Base-by-base conservation (phyloP, 345 rosid species). In the Excoecaria cochinchinensis region DNA sequence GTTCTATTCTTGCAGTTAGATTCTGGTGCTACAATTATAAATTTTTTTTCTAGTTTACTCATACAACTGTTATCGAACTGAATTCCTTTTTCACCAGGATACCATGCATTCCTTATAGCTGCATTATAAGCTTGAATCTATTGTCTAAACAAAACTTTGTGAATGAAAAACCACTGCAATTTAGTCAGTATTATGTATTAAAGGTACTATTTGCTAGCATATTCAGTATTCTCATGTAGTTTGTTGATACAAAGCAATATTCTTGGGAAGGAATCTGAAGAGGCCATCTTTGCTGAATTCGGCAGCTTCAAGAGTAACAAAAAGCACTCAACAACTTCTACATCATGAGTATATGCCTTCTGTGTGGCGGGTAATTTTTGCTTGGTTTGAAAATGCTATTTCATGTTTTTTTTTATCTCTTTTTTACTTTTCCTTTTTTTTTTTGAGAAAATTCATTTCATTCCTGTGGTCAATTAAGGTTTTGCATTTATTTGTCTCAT, bases 311-410 rank as follows among this genome's bases (percentile, higher is more conserved):
- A 81, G 74, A 59, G 77, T 76, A 67, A 21, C 80, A 74, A 81
- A 73, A 67, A 83, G 76, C 47, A 47, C 65, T 48, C 86, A 78
- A 48, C 91, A 75, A 67, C 63, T 77, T 79, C 74, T 70, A 0
- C 73, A 85, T 73, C 93, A 89, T 67, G 98, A 91, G 80, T 90
- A 87, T 80, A 94, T 94, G 95, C 94, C 98, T 65, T 87, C 88
- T 80, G 81, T 85, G 69, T 94, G 97, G 98, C 97, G 90, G 95
- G 98, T 92, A 76, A 74, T 70, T 44, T 50, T 73, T 60, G 48
- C 38, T 76, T 40, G 64, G 52, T 73, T 77, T 31, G 31, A 31
- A 62, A 67, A 38, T 69, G 72, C 42, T 48, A 8, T 39, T 39
- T 4, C 11, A 31, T 22, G 31, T 19, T 4, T 39, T 15, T 15